A percentile compares a stretch with the other conserved stretches of the same genome.
phyloP scores from a whole-genome alignment of 495 filamentous ascomycete species.

The Thozetella sp. region DNA sequence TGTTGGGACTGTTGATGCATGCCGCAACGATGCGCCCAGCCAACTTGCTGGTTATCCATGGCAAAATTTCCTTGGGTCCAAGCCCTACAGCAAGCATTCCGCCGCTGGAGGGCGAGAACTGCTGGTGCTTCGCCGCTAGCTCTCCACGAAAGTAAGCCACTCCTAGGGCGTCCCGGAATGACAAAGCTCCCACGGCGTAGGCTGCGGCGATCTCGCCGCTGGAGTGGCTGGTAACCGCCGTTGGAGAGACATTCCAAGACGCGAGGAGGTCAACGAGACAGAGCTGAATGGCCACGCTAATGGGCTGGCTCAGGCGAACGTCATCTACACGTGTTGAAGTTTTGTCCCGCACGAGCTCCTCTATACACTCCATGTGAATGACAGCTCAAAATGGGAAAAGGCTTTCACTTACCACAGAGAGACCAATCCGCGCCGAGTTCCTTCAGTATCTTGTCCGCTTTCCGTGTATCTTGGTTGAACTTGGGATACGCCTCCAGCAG shows the following conservation, averaged over 20 bases:
- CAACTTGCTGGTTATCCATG: constrained; percentile 23
- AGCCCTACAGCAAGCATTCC: constrained; percentile 51
- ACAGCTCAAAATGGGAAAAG: no score
- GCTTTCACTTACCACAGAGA: not conserved
- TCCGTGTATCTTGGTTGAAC: not conserved
- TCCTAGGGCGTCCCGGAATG: constrained; percentile 32
- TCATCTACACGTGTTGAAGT: constrained; percentile 11
- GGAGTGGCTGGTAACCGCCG: constrained; percentile 51
- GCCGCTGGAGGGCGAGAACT: constrained; percentile 23
- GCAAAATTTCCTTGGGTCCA: constrained; percentile 29
- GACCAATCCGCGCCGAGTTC: constrained; percentile 5
- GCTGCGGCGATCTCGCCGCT: constrained; percentile 53
- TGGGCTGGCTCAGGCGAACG: constrained; percentile 29
- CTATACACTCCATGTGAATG: not conserved
- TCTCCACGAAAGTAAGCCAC: constrained; percentile 51
- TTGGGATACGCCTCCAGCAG: constrained; percentile 16
- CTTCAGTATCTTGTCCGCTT: not conserved
- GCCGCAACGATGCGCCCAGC: constrained; percentile 29
- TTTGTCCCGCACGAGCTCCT: constrained; percentile 2
- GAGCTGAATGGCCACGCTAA: constrained; percentile 40
- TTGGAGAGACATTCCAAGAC: constrained; percentile 42
- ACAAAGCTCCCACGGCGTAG: constrained; percentile 28
- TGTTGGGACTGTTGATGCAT: constrained; percentile 41
- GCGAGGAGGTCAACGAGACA: constrained; percentile 42
- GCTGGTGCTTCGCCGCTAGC: constrained; percentile 16